A percentile compares a stretch with the other conserved stretches of the same genome.
Evolutionary conservation across 177 flowering plant species (phyloP).

Genomic region (Vitis hybrid): DNA sequence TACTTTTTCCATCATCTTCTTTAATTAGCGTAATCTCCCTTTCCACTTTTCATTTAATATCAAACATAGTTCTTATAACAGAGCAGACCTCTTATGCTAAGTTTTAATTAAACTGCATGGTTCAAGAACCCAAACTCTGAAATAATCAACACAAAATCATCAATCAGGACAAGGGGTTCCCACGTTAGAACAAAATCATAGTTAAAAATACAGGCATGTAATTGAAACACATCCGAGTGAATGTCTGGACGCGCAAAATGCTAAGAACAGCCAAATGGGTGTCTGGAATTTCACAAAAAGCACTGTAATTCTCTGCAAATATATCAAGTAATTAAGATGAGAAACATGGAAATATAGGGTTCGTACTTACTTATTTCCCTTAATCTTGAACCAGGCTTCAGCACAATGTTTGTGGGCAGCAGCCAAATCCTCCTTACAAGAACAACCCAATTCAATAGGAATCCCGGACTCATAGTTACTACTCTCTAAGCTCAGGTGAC

Average conservation of each 20-base stretch:
- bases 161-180: background rate
- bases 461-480: slow-evolving; percentile 59
- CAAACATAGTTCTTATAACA: background rate
- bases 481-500: slow-evolving; percentile 79
- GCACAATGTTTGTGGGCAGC: slow-evolving; percentile 93
- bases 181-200: background rate
- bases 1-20: slow-evolving; percentile 12
- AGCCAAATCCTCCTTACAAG: slow-evolving; percentile 91
- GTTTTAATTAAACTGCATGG: too few relatives aligned
- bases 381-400: slow-evolving; percentile 93
- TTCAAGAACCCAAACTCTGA: too few relatives aligned
- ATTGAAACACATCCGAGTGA: background rate
- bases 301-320: slow-evolving; percentile 2
- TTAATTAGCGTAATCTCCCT: slow-evolving; percentile 18
- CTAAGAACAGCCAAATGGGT: slow-evolving; percentile 14
- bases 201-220: background rate
- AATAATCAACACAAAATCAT: too few relatives aligned
- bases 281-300: slow-evolving; percentile 1
- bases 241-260: background rate
- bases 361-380: slow-evolving; percentile 80
- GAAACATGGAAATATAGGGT: slow-evolving; percentile 4
- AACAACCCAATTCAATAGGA: slow-evolving; percentile 87
- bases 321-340: background rate
- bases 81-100: slow-evolving; percentile 5
- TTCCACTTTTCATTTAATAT: slow-evolving; percentile 11